A percentile compares a stretch with the other conserved stretches of the same genome.
phyloP scores from a whole-genome alignment of 345 rosid species.

The Populus davidiana region DNA sequence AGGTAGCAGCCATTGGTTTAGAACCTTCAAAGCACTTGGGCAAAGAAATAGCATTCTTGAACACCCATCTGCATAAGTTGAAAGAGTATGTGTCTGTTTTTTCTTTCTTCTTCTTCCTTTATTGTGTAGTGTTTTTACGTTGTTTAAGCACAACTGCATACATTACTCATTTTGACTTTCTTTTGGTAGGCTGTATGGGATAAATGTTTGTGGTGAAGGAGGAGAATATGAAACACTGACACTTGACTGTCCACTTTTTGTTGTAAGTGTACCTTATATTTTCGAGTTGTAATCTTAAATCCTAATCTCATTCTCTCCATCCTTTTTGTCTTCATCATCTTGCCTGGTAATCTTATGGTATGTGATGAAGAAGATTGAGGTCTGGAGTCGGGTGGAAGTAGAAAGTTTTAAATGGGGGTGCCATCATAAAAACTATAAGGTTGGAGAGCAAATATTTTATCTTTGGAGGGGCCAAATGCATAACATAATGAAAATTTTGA shows the following conservation, averaged over 20 bases:
- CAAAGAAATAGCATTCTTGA: constrained; percentile 69
- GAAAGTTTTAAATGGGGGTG: too few species aligned
- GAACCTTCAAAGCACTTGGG: constrained; percentile 89
- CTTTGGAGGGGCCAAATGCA: too few species aligned
- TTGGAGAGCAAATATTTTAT: too few species aligned
- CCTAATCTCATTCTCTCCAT: neutral
- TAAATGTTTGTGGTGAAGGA: constrained; percentile 98
- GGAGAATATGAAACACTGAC: constrained; percentile 96
- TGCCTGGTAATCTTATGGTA: neutral
- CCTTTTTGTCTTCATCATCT: neutral
- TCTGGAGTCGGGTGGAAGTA: neutral
- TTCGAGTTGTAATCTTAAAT: neutral
- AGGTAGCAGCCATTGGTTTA: constrained; percentile 96
- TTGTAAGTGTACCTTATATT: constrained; percentile 42
- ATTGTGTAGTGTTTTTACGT: neutral
- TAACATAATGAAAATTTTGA: too few species aligned
- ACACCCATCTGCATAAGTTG: constrained; percentile 65
- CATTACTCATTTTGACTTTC: constrained; percentile 9
- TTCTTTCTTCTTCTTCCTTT: neutral
- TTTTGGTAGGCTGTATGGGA: constrained; percentile 67
- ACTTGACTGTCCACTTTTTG: constrained; percentile 91
- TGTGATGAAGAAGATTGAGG: neutral
- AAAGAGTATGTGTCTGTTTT: constrained; percentile 62
- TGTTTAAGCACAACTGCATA: neutral
- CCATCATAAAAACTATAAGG: too few species aligned